These are phyloP conservation scores for Fusarium sp. DNA, from an alignment of 2,329 filamentous ascomycete genomes.

Conservation along the genomic window DNA sequence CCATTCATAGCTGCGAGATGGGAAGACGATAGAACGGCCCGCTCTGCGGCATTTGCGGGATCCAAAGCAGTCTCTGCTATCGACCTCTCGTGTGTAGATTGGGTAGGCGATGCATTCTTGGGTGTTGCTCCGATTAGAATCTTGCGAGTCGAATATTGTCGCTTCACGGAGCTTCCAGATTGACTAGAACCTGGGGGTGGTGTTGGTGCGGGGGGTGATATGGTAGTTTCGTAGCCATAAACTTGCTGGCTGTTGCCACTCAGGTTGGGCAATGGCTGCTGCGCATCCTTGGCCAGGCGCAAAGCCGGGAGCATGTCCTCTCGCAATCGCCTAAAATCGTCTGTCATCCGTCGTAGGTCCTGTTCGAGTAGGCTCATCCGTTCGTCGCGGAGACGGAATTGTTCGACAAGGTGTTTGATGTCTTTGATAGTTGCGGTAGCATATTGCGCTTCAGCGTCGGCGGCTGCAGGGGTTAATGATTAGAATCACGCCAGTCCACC, in stretches of 20 bases:
- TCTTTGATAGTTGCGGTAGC: slow-evolving; percentile 92
- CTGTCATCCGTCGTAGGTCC: slow-evolving; percentile 84
- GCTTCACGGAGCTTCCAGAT: slow-evolving; percentile 67
- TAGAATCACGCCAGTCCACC: slow-evolving; percentile 42
- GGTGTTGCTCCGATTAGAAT: slow-evolving; percentile 77
- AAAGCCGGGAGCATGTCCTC: slow-evolving; percentile 94
- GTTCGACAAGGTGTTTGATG: slow-evolving; percentile 89
- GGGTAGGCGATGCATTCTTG: slow-evolving; percentile 83
- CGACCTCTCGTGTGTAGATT: slow-evolving; percentile 74
- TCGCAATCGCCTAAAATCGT: slow-evolving; percentile 88
- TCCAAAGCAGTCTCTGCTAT: slow-evolving; percentile 75
- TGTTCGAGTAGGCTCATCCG: slow-evolving; percentile 86
- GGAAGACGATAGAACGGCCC: slow-evolving; percentile 75
- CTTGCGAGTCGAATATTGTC: slow-evolving; percentile 82
- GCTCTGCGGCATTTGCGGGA: slow-evolving; percentile 75
- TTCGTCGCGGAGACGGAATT: slow-evolving; percentile 90
- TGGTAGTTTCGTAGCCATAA: slow-evolving; percentile 64
- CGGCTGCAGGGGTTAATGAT: slow-evolving; percentile 68
- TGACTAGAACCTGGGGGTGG: slow-evolving; percentile 65
- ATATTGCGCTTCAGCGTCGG: slow-evolving; percentile 88
- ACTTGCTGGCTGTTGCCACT: slow-evolving; percentile 54
- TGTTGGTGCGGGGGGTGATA: slow-evolving; percentile 69
- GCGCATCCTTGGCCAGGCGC: slow-evolving; percentile 90
- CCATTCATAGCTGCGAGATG: slow-evolving; percentile 79
- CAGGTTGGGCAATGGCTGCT: slow-evolving; percentile 80